Evolutionary conservation across 306 rosid genomes (phyloP).

Genomic region (Quercus robur): DNA sequence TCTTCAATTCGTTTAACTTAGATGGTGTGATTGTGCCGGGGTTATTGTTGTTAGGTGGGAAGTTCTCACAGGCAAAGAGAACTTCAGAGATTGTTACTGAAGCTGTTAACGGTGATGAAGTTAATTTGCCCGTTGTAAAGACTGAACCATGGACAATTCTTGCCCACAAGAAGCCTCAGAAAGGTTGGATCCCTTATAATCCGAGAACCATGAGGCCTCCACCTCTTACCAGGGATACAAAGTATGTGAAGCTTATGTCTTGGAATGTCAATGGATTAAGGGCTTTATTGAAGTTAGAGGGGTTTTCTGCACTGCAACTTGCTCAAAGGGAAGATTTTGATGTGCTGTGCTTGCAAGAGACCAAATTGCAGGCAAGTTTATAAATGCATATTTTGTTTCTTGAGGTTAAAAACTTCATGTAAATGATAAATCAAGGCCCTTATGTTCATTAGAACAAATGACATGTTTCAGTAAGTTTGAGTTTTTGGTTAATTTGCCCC

Average conservation of each 20-base stretch:
- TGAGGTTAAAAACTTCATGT: neutral
- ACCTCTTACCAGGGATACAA: slow-evolving; percentile 52
- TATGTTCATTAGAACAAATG: neutral
- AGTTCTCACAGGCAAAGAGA: slow-evolving; percentile 35
- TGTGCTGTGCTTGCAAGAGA: slow-evolving; percentile 88
- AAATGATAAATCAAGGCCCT: neutral
- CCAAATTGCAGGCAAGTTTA: slow-evolving; percentile 81
- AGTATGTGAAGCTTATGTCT: slow-evolving; percentile 69
- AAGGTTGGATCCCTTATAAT: slow-evolving; percentile 88
- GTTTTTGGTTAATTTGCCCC: neutral
- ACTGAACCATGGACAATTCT: slow-evolving; percentile 86
- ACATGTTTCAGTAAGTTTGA: neutral
- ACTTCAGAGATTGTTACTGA: slow-evolving; percentile 29
- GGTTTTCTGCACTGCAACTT: slow-evolving; percentile 75
- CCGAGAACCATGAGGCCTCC: slow-evolving; percentile 82
- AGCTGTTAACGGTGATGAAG: slow-evolving; percentile 27
- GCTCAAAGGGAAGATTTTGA: slow-evolving; percentile 88
- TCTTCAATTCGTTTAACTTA: slow-evolving; percentile 8
- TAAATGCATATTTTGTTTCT: slow-evolving; percentile 15
- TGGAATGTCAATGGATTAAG: slow-evolving; percentile 98
- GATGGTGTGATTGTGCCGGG: slow-evolving; percentile 2
- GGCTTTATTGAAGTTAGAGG: slow-evolving; percentile 74
- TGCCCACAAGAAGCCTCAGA: slow-evolving; percentile 95
- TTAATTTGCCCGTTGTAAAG: slow-evolving; percentile 23
- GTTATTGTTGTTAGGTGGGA: slow-evolving; percentile 41